Evolutionary conservation across 2,329 filamentous ascomycete species (phyloP), one percentile per base, ranked within the genome.

Genomic region (Byssochlamys sp.): DNA sequence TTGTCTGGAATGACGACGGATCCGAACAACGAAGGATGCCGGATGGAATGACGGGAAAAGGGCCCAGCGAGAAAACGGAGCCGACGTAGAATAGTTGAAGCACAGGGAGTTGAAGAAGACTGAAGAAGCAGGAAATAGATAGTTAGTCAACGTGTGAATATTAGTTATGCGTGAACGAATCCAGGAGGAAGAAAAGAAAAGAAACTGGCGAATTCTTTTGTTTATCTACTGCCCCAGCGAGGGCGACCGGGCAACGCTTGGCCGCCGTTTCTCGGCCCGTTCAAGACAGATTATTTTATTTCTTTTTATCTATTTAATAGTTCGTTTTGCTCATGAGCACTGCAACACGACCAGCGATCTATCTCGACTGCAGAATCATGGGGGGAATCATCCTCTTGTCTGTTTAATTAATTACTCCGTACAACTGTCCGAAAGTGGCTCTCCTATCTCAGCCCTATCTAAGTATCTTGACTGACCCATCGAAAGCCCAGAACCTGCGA

Each of bases 1-100:
- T 19, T 66, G 58, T 65, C 64, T 68, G 68, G 67, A 69, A 71
- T 69, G 68, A 66, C 62, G 67, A 63, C 63, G 67, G 64, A 67
- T 64, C 63, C 61, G 67, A 64, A 66, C 56, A 60, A 63, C 59
- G 62, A 57, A 33, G 52, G 52, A 7, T 55, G 57, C 60, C 61
- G 62, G 62, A 57, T 62, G 63, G 59, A 61, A 60, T 57, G 60
- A 52, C 57, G 50, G 58, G 62, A 56, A 58, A 52, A 31, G 6
- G 29, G 29, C 62, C 62, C 60, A 61, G 62, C 61, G 59, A 49
- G 54, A 45, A 50, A 25, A 7, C 25, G 54, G 39, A 52, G 45
- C 33, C 49, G 33, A 55, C 31, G 14, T 45, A 52, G 39, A 51
- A 55, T 10, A 27, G 33, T 35, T 45, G 19, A 45, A 48, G 53